A percentile compares a stretch with the other conserved stretches of the same genome.
Conservation (phyloP, 495 filamentous ascomycete species). For the Evernia prunastri region DNA sequence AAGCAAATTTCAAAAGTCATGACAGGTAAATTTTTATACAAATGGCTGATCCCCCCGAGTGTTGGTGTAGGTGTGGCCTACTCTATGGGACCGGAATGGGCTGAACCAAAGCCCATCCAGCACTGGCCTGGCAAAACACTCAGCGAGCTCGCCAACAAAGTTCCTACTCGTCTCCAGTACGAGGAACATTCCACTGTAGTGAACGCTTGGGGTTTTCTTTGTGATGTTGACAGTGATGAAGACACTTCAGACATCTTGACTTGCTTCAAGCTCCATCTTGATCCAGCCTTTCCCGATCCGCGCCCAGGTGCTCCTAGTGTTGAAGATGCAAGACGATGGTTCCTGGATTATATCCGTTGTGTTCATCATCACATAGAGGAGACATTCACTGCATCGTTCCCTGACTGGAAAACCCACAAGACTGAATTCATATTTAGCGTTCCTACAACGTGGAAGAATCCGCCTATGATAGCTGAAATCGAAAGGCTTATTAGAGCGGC, state of each 20-base stretch:
- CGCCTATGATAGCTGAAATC: conserved; percentile 51
- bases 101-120: conserved; percentile 49
- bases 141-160: conserved; percentile 52
- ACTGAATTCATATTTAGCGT: conserved; percentile 63
- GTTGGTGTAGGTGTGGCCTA: conserved; percentile 46
- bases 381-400: conserved; percentile 38
- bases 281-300: conserved; percentile 37
- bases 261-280: conserved; percentile 59
- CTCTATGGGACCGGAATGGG: conserved; percentile 38
- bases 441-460: conserved; percentile 60
- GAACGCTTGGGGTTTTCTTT: conserved; percentile 52
- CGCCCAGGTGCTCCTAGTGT: conserved; percentile 31
- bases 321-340: conserved; percentile 48
- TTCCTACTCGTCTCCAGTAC: conserved; percentile 52
- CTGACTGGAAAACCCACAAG: conserved; percentile 41
- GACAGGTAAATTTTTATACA: too few relatives aligned
- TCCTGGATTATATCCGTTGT: conserved; percentile 47
- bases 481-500: conserved; percentile 42
- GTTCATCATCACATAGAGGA: conserved; percentile 50
- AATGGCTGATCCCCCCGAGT: too few relatives aligned
- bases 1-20: too few relatives aligned
- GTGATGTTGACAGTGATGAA: conserved; percentile 42
- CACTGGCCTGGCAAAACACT: conserved; percentile 53
- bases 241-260: conserved; percentile 38
- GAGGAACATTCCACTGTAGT: conserved; percentile 34